Base-by-base conservation (phyloP, 2,329 filamentous ascomycete genomes). In the Colletotrichum sp. region DNA sequence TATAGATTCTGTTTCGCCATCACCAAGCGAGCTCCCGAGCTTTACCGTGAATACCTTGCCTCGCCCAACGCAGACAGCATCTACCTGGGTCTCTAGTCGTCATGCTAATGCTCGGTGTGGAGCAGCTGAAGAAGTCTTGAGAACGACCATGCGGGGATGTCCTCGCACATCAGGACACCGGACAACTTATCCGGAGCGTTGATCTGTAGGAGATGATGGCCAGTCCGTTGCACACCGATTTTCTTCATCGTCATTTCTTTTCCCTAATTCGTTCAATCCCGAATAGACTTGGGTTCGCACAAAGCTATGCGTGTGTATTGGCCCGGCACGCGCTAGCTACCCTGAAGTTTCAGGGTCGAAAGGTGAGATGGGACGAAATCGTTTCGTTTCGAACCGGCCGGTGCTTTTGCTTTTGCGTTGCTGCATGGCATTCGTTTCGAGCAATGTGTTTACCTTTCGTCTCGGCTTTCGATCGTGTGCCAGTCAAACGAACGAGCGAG, bases 1-100 rank as follows among this genome's bases (percentile, higher is more conserved):
- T 52, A 64, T 68, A 68, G 62, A 73, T 72, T 65, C 18, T 75
- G 38, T 64, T 73, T 73, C 32, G 38, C 73, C 64, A 64, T 65
- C 43, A 26, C 10, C 58, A 12, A 6, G 7, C 18, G 10, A 34
- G 28, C 6, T 43, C 32, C 7, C 6, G 5, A 18, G 28, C 15
- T 28, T 24, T 43, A 24, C 32, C n/a, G 16, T 67, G 43, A 52
- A 52, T 12, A 7, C 26, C 18, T 48, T 24, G 7, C 16, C 8
- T 30, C 8, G 38, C 52, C 16, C 24, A 15, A 34, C 3, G 12
- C 24, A n/a, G 28, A 16, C 16, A 8, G 28, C 4, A 9, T 5
- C 32, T 15, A 32, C 4, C 15, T 21, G 64, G 52, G 13, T 5
- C 58, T 7, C 10, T 9, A 21, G n/a, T 18, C 6, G 18, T 16